These are phyloP conservation scores for Patellifolia procumbens DNA, from an alignment of 179 eudicot species.

Conservation along the genomic window DNA sequence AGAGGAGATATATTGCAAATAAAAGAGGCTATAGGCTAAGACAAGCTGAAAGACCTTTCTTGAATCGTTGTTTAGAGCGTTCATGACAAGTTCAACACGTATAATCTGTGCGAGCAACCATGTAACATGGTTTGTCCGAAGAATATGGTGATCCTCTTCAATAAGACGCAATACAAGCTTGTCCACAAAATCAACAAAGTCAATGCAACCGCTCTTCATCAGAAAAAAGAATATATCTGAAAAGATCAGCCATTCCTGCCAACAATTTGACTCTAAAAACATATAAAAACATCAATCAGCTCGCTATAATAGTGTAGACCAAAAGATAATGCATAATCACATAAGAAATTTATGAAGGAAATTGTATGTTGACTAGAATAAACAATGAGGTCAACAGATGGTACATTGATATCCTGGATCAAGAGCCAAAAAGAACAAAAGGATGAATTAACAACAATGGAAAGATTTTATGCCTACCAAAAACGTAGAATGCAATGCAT, in stretches of 20 bases:
- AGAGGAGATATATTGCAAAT: neutral
- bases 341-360: neutral
- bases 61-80: conserved; percentile 74
- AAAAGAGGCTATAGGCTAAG: neutral
- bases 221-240: conserved; percentile 87
- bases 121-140: conserved; percentile 88
- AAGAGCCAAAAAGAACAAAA: neutral
- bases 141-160: conserved; percentile 73
- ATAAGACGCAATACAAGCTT: conserved; percentile 74
- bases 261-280: conserved; percentile 75
- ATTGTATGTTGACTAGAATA: no score
- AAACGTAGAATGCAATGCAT: neutral
- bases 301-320: neutral
- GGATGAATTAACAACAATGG: neutral
- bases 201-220: conserved; percentile 89
- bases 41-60: conserved; percentile 61
- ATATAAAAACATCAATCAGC: conserved; percentile 24
- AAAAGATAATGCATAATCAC: neutral
- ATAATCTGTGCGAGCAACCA: conserved; percentile 93
- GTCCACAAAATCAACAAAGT: conserved; percentile 93
- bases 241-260: conserved; percentile 97
- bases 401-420: neutral
- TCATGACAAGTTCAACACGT: conserved; percentile 85
- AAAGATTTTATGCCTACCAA: neutral
- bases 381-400: neutral